Base-by-base conservation (phyloP, 169 alveolate genomes). In the Eimeria necatrix region DNA sequence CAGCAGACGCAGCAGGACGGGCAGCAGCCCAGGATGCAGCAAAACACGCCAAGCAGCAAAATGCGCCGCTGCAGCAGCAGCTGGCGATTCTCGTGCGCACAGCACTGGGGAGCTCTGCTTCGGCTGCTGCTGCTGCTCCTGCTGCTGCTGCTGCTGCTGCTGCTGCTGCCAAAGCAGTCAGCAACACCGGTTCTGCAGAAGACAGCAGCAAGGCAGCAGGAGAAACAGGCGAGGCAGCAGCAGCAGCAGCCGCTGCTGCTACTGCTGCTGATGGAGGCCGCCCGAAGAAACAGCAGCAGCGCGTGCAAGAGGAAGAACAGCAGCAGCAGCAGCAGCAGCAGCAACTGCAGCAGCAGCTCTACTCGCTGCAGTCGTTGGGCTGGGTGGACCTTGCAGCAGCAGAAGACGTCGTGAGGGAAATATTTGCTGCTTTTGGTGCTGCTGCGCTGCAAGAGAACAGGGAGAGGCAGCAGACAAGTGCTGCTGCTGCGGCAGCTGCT, bases 131-230 rank as follows among this genome's bases (percentile, higher is more conserved):
- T 22, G 60, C 48, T 46, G 61, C 85, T 10, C 59, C 85, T 12
- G 59, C 85, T 74, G 85, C 89, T 49, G 52, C 89, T n/a, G 89
- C 85, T 41, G 85, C 85, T 12, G 59, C 85, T 74, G 85, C 89
- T 51, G 52, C 89, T 22, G 89, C 71, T 51, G 70, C 71, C 26
- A 49, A 48, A 18, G 87, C 87, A 16, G 3, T 60, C n/a, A 49
- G 46, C 9, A 51, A 26, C 14, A 48, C 6, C 61, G 14, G 22
- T 20, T 8, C 89, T 48, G 70, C 71, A 3, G 70, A n/a, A 20
- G 52, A 80, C 46, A 52, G 89, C 53, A 48, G 89, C 53, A 80
- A 68, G 22, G 22, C 20, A 80, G 89, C 89, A 48, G 89, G 18
- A 22, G 70, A 80, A 7, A 9, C 89, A 22, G 32, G 52, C n/a